phyloP scores from a whole-genome alignment of 202 grass and related monocot species.

The Zizania palustris region DNA sequence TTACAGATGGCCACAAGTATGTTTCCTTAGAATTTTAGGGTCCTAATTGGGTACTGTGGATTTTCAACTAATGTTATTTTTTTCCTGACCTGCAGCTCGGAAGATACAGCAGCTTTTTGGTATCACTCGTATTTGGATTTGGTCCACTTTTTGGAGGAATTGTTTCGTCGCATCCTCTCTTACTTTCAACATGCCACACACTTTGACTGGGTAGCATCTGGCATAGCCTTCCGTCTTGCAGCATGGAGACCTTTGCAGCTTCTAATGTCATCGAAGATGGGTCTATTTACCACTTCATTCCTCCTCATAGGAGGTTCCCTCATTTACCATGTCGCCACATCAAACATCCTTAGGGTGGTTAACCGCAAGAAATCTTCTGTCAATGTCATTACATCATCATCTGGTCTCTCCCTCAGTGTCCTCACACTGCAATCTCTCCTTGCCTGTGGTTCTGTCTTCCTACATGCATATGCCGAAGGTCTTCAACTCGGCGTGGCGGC shows the following conservation, averaged over 20 bases:
- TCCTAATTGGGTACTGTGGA: constrained; percentile 7
- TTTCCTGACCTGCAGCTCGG: constrained; percentile 58
- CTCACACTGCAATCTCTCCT: constrained; percentile 83
- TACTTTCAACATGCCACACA: constrained; percentile 74
- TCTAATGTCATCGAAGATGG: constrained; percentile 75
- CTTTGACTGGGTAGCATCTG: constrained; percentile 91
- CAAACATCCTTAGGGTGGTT: constrained; percentile 57
- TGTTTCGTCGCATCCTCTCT: constrained; percentile 67
- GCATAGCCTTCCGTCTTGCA: constrained; percentile 90
- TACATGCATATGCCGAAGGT: constrained; percentile 85
- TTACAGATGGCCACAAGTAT: constrained; percentile 68
- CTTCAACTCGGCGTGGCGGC: constrained; percentile 91
- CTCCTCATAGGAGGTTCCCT: constrained; percentile 61
- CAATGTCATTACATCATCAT: constrained; percentile 55
- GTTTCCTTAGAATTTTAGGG: constrained; percentile 10
- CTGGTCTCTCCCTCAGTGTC: constrained; percentile 64
- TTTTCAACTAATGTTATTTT: constrained; percentile 22
- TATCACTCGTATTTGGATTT: constrained; percentile 91
- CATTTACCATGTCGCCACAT: constrained; percentile 51
- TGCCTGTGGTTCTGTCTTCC: constrained; percentile 77
- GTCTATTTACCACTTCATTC: constrained; percentile 57
- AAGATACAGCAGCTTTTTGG: constrained; percentile 78
- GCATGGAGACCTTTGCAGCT: constrained; percentile 89
- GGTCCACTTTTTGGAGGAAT: constrained; percentile 93
- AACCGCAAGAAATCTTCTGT: constrained; percentile 67